Evolutionary conservation across 2,329 filamentous ascomycete genomes (phyloP), one percentile per base, ranked within the genome.

Genomic region (Pyrenophora graminea): DNA sequence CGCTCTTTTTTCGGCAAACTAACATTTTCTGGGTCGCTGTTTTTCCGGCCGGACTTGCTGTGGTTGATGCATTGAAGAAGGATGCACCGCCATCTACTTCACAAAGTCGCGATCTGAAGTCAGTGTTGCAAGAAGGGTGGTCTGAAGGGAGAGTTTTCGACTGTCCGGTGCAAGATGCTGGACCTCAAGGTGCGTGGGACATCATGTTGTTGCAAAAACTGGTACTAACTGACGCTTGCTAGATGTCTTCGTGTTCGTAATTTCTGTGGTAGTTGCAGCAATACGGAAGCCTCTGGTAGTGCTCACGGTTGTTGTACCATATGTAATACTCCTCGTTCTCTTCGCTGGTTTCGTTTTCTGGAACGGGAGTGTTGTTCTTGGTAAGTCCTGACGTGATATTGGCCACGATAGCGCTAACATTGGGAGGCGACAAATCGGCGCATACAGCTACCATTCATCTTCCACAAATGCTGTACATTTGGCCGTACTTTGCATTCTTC

Each of bases 21-120:
- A 99, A 99, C 65, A 88, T 97, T 48, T 96, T 99, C 70, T 99
- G 94, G 94, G 86, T 92, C 0, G 87, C 90, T 1, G 79, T 92
- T 0, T 91, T 89, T 64, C 83, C 91, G 63, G 88, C 88, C 17
- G 86, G 82, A 2, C 61, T 74, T 3, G 57, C 67, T n/a, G 61
- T 70, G 6, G 48, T 73, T 6, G 56, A 70, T 21, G 53, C 59
- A 6, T 53, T 74, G 32, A 68, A 67, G 45, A 48, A 48, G 17
- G 55, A 56, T 4, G 50, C 39, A 27, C 40, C 32, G 15, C 37
- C 38, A 38, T 13, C 13, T 10, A 45, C n/a, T 5, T 25, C 39
- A 15, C 10, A 9, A 1, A 39, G 19, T 36, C 15, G 40, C 15
- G 51, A 56, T 37, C 13, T 41, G 9, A 30, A 39, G 7, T 48